Conservation (phyloP, 306 rosid genomes). For the Pterocarpus santalinus region DNA sequence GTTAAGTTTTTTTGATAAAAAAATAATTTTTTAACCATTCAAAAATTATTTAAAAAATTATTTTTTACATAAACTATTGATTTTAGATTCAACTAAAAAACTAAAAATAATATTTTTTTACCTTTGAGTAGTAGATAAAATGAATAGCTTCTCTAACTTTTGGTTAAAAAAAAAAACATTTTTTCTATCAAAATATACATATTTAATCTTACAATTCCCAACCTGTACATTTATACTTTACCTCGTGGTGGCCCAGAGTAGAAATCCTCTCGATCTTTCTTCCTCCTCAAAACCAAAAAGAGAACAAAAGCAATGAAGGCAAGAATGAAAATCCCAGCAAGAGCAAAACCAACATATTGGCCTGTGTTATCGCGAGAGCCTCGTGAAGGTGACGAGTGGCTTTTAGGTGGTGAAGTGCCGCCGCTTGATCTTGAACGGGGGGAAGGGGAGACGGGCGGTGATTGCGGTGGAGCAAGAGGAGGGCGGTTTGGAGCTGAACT, state of each 20-base stretch:
- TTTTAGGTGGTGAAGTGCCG: neutral
- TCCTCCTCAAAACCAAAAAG: slow-evolving; percentile 35
- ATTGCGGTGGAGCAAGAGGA: slow-evolving; percentile 17
- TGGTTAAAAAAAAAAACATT: too few relatives aligned
- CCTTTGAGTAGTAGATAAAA: too few relatives aligned
- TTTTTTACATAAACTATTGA: too few relatives aligned
- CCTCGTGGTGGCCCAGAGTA: slow-evolving; percentile 56
- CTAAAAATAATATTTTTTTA: too few relatives aligned
- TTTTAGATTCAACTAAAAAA: too few relatives aligned
- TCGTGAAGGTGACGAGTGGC: slow-evolving; percentile 26
- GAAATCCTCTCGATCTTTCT: slow-evolving; percentile 42
- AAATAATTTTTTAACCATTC: too few relatives aligned
- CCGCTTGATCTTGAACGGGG: slow-evolving; percentile 14
- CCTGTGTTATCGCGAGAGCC: slow-evolving; percentile 19
- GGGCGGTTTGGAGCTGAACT: neutral
- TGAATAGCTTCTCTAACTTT: too few relatives aligned
- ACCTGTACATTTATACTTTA: neutral
- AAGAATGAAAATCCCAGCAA: slow-evolving; percentile 60
- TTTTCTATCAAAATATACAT: too few relatives aligned
- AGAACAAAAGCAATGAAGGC: slow-evolving; percentile 56
- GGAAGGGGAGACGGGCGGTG: slow-evolving; percentile 9
- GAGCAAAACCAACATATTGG: slow-evolving; percentile 52
- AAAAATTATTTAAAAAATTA: too few relatives aligned
- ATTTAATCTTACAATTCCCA: too few relatives aligned
- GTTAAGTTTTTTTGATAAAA: too few relatives aligned